Evolutionary conservation across 73 alveolate genomes (phyloP).

Genomic region (Paramecium biaurelia): DNA sequence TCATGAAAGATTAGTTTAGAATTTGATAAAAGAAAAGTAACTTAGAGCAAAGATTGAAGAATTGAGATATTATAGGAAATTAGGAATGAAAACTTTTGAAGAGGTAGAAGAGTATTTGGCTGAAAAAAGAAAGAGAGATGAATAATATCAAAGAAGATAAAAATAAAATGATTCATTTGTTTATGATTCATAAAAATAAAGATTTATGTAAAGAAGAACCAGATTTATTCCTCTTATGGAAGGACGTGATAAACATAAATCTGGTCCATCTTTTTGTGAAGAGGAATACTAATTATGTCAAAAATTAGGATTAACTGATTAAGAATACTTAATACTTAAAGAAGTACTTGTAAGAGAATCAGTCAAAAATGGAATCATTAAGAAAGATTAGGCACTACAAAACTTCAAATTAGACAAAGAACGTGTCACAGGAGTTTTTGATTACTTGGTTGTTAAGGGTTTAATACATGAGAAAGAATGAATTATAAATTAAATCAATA

Average conservation of each 20-base stretch:
- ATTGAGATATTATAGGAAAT: constrained; percentile 69
- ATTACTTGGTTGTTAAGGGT: constrained; percentile 55
- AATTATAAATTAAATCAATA: neutral
- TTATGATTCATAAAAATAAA: constrained; percentile 44
- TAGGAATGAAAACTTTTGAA: constrained; percentile 79
- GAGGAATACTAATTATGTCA: constrained; percentile 57
- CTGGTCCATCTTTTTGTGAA: neutral
- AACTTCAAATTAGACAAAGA: constrained; percentile 62
- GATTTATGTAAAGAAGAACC: constrained; percentile 44
- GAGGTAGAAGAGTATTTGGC: constrained; percentile 77
- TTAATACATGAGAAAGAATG: constrained; percentile 57
- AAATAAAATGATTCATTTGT: constrained; percentile 57
- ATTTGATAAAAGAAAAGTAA: constrained; percentile 72
- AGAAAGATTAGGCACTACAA: constrained; percentile 51
- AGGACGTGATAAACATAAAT: neutral
- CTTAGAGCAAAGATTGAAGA: constrained; percentile 77
- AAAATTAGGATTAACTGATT: constrained; percentile 52
- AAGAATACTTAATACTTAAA: constrained; percentile 55
- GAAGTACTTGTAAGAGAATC: constrained; percentile 63
- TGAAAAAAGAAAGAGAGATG: constrained; percentile 69
- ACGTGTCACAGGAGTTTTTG: constrained; percentile 59
- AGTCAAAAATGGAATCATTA: constrained; percentile 44
- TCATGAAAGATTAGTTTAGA: constrained; percentile 75
- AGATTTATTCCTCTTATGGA: constrained; percentile 46
- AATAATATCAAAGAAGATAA: constrained; percentile 53